Conservation (phyloP, 306 rosid species). For the Hippophae rhamnoides region DNA sequence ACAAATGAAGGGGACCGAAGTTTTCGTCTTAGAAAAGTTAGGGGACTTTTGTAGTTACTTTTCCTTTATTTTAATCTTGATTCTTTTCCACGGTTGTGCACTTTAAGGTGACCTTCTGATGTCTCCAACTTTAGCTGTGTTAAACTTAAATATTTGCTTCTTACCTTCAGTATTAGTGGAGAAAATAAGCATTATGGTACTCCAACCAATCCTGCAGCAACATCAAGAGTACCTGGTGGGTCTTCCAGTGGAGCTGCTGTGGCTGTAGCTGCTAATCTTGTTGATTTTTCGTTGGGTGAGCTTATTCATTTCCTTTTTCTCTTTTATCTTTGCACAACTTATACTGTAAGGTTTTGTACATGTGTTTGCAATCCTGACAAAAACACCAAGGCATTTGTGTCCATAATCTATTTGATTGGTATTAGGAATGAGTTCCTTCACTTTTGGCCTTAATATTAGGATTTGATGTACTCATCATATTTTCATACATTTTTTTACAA, state of each 20-base stretch:
- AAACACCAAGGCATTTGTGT: neutral
- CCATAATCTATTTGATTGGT: neutral
- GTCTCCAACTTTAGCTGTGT: constrained; percentile 1
- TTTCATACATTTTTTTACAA: neutral
- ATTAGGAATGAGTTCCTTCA: neutral
- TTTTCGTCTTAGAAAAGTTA: no score
- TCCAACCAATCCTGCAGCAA: constrained; percentile 76
- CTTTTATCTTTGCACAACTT: neutral
- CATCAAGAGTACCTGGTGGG: constrained; percentile 74
- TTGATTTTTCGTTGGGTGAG: constrained; percentile 82
- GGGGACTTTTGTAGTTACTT: no score
- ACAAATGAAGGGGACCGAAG: no score
- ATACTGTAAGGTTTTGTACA: neutral
- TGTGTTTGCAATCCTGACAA: neutral
- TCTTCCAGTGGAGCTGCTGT: constrained; percentile 92
- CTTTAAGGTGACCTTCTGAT: neutral
- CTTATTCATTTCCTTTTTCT: constrained; percentile 9
- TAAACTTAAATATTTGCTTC: neutral
- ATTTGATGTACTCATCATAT: neutral
- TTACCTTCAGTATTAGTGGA: constrained; percentile 59
- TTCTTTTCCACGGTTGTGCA: neutral
- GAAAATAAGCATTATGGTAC: constrained; percentile 71
- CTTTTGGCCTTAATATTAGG: neutral
- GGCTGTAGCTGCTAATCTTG: constrained; percentile 82
- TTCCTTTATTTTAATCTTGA: neutral